Evolutionary conservation across 1,284 basidiomycete species (phyloP), one percentile per base, ranked within the genome.

Genomic region (Puccinia polysora): DNA sequence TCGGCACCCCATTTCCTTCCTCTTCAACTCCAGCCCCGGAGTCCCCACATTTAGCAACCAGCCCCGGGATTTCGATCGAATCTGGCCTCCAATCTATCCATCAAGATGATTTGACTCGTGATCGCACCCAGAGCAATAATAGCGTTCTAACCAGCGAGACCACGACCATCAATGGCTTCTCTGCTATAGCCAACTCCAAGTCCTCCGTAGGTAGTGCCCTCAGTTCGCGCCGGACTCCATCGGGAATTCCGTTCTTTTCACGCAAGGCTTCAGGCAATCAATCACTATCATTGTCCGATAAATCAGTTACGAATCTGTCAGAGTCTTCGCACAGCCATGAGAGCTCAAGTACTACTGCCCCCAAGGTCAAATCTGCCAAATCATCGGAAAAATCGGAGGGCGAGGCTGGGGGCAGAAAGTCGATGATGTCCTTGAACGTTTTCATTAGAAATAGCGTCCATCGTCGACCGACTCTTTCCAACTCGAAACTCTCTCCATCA

Each of bases 161-260:
- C 25, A 67, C 63, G 4, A 65, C 64, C 15, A 49, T 30, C 32
- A 34, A 10, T 7, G 25, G 45, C 36, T 49, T 32, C 23, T 40
- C 47, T 14, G 20, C n/a, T 53, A 23, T 28, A 18, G 34, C 49
- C 15, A 12, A 4, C 10, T 5, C 36, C 38, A 67, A 67, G 30
- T 40, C 52, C 14, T 67, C 64, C 20, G 40, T 65, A 10, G 18
- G 45, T 30, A 40, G 50, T 53, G 49, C 49, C 49, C 25, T 65
- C 1, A 65, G 50, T 36, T 49, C 58, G 2, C 40, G 68, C 36
- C 55, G 68, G 12, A 95, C 93, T 0, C 93, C 93, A 0, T 94
- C 91, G 15, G 90, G 91, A 7, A 96, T 97, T 75, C 94, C 93
- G 0, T 97, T 97, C 82, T 96, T 96, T 83, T 86, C 91, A 49